Percentiles rank a stretch among this genome's conserved stretches.
phyloP scores from a whole-genome alignment of 1,139 yeast genomes.

The Blastobotrys aristatus region DNA sequence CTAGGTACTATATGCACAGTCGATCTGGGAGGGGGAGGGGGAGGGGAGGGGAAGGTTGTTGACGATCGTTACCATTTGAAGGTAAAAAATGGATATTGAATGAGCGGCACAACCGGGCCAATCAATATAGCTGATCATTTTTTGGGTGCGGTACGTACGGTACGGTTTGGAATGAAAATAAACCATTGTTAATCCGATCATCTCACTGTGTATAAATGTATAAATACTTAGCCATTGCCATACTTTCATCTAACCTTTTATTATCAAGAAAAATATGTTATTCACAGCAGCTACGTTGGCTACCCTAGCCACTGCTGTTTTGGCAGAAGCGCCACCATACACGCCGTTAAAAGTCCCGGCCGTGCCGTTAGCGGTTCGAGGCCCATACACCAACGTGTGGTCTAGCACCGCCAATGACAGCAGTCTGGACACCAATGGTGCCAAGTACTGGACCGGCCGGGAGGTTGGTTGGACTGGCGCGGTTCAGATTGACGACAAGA shows the following conservation, averaged over 20 bases:
- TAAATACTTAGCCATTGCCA: too few relatives aligned
- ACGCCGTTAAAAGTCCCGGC: slow-evolving; percentile 10
- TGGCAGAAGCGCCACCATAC: slow-evolving; percentile 4
- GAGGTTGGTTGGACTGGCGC: slow-evolving; percentile 11
- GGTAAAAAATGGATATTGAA: neutral
- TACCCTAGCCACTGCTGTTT: slow-evolving; percentile 2
- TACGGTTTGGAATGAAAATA: too few relatives aligned
- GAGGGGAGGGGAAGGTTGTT: too few relatives aligned
- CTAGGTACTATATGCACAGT: too few relatives aligned
- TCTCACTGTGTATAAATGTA: too few relatives aligned
- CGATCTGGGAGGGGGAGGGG: too few relatives aligned
- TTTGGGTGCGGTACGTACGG: too few relatives aligned
- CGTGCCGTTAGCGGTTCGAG: slow-evolving; percentile 12
- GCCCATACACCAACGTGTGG: slow-evolving; percentile 12
- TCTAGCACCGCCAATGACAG: slow-evolving; percentile 2
- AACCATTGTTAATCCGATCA: too few relatives aligned
- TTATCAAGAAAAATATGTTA: neutral
- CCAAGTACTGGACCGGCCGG: slow-evolving; percentile 11
- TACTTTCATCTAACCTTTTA: too few relatives aligned
- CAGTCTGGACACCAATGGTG: slow-evolving; percentile 6
- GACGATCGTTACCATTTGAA: neutral
- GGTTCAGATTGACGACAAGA: slow-evolving; percentile 4
- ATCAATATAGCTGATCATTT: too few relatives aligned
- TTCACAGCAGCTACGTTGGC: neutral
- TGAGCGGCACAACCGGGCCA: too few relatives aligned